Evolutionary conservation across 202 grass and related monocot species (phyloP).

Genomic region (Eragrostis tef): DNA sequence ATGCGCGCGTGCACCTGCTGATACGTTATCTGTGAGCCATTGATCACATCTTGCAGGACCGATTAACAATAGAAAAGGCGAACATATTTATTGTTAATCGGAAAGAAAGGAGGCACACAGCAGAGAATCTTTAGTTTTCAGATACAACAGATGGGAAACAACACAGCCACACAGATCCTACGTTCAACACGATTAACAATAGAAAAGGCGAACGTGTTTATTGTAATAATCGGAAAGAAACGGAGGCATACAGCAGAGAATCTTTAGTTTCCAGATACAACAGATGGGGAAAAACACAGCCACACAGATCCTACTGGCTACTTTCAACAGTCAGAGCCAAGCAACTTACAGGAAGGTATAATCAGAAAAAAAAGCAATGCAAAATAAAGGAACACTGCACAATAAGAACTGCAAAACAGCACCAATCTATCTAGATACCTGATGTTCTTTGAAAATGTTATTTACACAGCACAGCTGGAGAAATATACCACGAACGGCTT

Average conservation of each 20-base stretch:
- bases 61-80: slow-evolving; percentile 8
- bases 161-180: background rate
- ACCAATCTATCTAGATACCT: slow-evolving; percentile 20
- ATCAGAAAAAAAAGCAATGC: background rate
- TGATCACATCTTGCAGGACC: slow-evolving; percentile 14
- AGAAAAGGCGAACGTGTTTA: no score
- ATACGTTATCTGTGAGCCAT: background rate
- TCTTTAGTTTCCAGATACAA: slow-evolving; percentile 10
- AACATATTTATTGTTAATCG: background rate
- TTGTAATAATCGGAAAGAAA: background rate
- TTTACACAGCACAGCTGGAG: slow-evolving; percentile 41
- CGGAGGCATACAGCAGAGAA: background rate
- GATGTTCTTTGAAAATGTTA: slow-evolving; percentile 31
- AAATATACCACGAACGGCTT: slow-evolving; percentile 23
- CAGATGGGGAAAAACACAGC: background rate
- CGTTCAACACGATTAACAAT: background rate
- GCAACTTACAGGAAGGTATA: slow-evolving; percentile 21
- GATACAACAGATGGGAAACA: background rate
- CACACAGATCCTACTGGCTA: background rate
- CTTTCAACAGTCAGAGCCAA: slow-evolving; percentile 4
- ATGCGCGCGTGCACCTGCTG: background rate
- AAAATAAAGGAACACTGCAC: slow-evolving; percentile 24
- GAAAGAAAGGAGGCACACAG: background rate
- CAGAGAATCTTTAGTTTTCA: slow-evolving; percentile 9
- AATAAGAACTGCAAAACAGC: slow-evolving; percentile 29